Conservation (phyloP, 2,329 filamentous ascomycete genomes). For the Bipolaris victoriae region DNA sequence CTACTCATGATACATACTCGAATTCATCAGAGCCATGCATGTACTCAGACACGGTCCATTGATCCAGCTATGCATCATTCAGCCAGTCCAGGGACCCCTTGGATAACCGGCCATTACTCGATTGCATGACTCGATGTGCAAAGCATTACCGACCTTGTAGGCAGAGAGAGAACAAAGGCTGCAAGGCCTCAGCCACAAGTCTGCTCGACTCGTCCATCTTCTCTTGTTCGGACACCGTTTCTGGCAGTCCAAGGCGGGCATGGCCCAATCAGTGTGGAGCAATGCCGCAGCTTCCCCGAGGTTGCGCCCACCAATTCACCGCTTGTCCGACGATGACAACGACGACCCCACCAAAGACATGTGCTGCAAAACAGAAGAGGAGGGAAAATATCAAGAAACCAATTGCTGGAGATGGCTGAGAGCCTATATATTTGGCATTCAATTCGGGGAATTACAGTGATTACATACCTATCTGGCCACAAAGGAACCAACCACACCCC, state of each 20-base stretch:
- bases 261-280: constrained; percentile 28
- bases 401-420: not conserved
- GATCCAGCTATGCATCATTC: not conserved
- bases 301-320: constrained; percentile 12
- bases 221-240: not conserved
- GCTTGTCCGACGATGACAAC: not conserved
- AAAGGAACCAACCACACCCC: constrained; percentile 1
- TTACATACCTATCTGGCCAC: not conserved
- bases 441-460: not conserved
- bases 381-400: not conserved
- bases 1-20: not conserved
- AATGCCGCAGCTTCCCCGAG: constrained; percentile 38
- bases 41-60: not conserved
- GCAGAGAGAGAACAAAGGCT: not conserved
- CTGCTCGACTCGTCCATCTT: not conserved
- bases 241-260: not conserved
- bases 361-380: not conserved
- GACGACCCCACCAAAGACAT: no score
- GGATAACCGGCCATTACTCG: not conserved
- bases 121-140: not conserved
- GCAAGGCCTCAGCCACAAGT: no score
- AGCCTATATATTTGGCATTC: not conserved
- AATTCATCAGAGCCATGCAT: not conserved
- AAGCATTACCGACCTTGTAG: no score
- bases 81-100: not conserved